Conservation (phyloP, 352 stramenopile species). For the Phytophthora sp. region DNA sequence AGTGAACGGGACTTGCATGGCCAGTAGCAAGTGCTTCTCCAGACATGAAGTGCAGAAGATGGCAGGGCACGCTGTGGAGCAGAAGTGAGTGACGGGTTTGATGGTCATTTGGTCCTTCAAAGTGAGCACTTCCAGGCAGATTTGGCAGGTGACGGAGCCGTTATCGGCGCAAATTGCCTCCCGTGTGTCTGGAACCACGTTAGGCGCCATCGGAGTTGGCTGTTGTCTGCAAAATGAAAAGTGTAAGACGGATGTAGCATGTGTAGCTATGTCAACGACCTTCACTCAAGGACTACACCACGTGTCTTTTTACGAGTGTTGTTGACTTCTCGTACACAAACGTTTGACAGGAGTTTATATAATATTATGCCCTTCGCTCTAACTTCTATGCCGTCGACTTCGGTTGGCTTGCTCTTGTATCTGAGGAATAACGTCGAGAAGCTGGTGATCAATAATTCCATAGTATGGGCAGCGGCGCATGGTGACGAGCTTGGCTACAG, state of each 20-base stretch:
- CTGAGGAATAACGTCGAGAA: too few species aligned
- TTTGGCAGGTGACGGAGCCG: slow-evolving; percentile 33
- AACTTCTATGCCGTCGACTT: too few species aligned
- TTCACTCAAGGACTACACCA: too few species aligned
- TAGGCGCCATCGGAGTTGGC: slow-evolving; percentile 17
- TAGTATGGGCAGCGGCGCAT: too few species aligned
- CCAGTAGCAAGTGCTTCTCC: slow-evolving; percentile 27
- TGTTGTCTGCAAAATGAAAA: slow-evolving; percentile 18
- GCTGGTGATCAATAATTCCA: too few species aligned
- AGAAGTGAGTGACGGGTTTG: slow-evolving; percentile 29
- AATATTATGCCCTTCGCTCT: too few species aligned
- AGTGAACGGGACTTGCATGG: slow-evolving; percentile 40
- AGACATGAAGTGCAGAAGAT: slow-evolving; percentile 45
- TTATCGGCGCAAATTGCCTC: neutral
- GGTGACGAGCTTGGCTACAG: too few species aligned
- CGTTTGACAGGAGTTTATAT: too few species aligned
- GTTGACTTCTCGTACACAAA: too few species aligned
- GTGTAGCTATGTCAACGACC: slow-evolving; percentile 3
- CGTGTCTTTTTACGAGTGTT: neutral
- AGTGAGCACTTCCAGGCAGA: slow-evolving; percentile 45
- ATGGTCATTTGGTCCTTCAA: slow-evolving; percentile 1
- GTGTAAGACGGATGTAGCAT: neutral
- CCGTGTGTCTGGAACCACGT: slow-evolving; percentile 1
- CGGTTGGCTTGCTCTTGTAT: too few species aligned
- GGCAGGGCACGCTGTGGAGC: slow-evolving; percentile 34